Evolutionary conservation across 148 eudicot species (phyloP).

Genomic region (Rhododendron mucronatum): DNA sequence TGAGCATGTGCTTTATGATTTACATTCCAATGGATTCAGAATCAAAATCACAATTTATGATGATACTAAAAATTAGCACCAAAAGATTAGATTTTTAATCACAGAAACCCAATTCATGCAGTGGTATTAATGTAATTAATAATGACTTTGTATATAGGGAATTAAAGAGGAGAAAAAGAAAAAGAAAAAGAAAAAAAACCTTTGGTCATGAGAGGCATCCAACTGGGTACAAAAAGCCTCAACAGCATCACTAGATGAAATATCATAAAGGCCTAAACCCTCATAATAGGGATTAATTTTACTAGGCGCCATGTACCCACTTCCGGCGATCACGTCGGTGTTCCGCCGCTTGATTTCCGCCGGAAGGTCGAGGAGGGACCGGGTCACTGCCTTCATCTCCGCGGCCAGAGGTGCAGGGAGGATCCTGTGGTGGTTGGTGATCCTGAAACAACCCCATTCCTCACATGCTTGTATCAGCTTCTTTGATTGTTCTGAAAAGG

Average conservation of each 20-base stretch:
- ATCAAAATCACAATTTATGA: no score
- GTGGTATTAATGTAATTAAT: background rate
- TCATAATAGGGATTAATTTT: slow-evolving; percentile 49
- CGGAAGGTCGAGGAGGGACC: slow-evolving; percentile 51
- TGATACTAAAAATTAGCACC: no score
- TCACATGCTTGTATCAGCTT: slow-evolving; percentile 44
- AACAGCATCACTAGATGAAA: slow-evolving; percentile 29
- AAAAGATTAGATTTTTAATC: no score
- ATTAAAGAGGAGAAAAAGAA: background rate
- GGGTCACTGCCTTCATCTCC: slow-evolving; percentile 52
- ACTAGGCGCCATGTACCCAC: slow-evolving; percentile 61
- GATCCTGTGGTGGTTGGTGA: slow-evolving; percentile 39
- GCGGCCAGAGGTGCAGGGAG: slow-evolving; percentile 35
- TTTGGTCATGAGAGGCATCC: slow-evolving; percentile 43
- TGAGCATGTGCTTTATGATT: no score
- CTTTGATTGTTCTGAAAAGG: slow-evolving; percentile 21
- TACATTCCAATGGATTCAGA: no score
- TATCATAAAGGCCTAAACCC: slow-evolving; percentile 60
- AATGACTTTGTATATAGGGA: background rate
- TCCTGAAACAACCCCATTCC: slow-evolving; percentile 66
- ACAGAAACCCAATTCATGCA: background rate
- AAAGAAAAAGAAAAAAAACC: slow-evolving; percentile 18
- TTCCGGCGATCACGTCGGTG: slow-evolving; percentile 45
- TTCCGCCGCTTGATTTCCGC: slow-evolving; percentile 51
- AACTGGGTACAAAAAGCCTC: slow-evolving; percentile 48